Evolutionary conservation across 768 basidiomycete species (phyloP).

Genomic region (Amanita pseudoporphyria): DNA sequence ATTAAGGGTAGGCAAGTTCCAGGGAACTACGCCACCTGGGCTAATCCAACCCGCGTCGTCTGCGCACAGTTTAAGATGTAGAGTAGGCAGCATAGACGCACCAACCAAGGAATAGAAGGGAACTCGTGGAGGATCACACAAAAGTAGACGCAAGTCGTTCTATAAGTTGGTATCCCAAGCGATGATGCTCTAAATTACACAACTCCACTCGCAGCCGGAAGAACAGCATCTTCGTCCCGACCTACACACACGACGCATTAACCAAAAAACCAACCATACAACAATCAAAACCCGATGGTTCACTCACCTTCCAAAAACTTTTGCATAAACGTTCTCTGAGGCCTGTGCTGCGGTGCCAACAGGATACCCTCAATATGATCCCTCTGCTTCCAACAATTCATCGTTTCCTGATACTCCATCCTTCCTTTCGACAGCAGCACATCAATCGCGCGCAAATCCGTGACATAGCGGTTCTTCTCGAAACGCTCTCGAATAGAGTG

Average conservation of each 20-base stretch:
- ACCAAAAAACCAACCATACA: not conserved
- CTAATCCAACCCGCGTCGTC: too few species aligned
- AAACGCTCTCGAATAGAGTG: conserved; percentile 79
- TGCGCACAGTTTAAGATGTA: too few species aligned
- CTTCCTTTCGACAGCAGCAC: conserved; percentile 75
- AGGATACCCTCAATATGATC: conserved; percentile 73
- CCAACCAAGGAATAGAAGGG: too few species aligned
- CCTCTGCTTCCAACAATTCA: conserved; percentile 90
- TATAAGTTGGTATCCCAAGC: too few species aligned
- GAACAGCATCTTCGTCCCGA: conserved; percentile 4
- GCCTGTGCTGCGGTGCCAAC: conserved; percentile 33
- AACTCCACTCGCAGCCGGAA: conserved; percentile 2
- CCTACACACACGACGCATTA: not conserved
- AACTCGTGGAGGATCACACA: too few species aligned
- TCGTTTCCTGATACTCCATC: conserved; percentile 88
- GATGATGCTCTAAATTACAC: not conserved
- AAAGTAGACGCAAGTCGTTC: too few species aligned
- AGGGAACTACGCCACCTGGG: too few species aligned
- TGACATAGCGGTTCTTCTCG: conserved; percentile 76
- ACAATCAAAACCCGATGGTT: not conserved
- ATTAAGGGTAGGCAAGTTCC: too few species aligned
- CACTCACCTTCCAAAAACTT: conserved; percentile 76
- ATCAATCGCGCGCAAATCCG: conserved; percentile 77
- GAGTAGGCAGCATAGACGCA: too few species aligned
- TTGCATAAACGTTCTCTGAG: conserved; percentile 62